Conservation (phyloP, 257 asterid genomes). For the Solanum appendiculatum region DNA sequence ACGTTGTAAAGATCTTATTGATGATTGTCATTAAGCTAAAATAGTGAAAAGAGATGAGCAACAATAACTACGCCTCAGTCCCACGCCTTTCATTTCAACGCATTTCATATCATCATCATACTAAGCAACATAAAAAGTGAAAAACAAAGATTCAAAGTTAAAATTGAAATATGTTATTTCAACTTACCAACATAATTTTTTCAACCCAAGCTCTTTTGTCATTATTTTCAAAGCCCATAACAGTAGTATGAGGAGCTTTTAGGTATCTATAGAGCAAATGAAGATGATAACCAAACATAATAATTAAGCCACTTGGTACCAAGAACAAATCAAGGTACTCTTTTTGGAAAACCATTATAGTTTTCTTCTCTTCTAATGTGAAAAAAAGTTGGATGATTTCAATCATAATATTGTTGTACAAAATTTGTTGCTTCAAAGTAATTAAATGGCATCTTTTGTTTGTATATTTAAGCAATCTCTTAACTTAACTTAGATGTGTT, state of each 20-base stretch:
- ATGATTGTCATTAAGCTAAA: too few relatives aligned
- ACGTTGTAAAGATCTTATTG: not conserved
- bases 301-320: not conserved
- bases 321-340: not conserved
- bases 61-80: not conserved
- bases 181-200: not conserved
- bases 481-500: not conserved
- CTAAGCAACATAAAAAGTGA: not conserved
- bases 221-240: not conserved
- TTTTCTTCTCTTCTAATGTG: not conserved
- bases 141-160: not conserved
- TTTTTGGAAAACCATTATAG: not conserved
- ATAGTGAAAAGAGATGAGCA: not conserved
- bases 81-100: not conserved
- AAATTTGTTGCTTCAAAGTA: not conserved
- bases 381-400: not conserved
- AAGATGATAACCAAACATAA: slow-evolving; percentile 4
- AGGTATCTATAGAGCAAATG: slow-evolving; percentile 1
- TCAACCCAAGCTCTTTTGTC: slow-evolving; percentile 9
- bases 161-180: not conserved
- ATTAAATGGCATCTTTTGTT: not conserved
- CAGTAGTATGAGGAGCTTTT: not conserved
- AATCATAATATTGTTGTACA: not conserved
- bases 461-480: not conserved
- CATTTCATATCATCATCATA: not conserved